Evolutionary conservation across 495 filamentous ascomycete species (phyloP).

Genomic region (Podospora pseudocomata): DNA sequence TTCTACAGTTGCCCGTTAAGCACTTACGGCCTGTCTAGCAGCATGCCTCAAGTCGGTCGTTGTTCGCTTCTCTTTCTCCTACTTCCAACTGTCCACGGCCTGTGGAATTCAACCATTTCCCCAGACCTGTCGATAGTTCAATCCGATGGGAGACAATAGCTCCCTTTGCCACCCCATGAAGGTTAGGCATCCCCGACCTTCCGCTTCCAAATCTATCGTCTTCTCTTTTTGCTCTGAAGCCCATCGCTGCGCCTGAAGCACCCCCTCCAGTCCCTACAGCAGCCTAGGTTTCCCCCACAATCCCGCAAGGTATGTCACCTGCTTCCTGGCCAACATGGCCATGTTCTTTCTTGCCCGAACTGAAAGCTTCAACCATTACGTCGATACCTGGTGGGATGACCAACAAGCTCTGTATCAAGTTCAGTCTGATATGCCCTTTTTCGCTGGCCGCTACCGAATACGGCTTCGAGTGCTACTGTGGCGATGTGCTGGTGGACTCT

Average conservation of each 20-base stretch:
- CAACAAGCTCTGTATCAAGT: conserved; percentile 53
- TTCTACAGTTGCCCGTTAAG: not conserved
- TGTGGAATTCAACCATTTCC: not conserved
- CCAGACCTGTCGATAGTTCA: not conserved
- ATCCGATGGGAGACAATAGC: not conserved
- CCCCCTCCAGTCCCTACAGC: not conserved
- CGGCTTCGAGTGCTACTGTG: conserved; percentile 59
- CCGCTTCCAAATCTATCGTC: conserved; percentile 16
- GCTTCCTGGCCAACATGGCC: conserved; percentile 36
- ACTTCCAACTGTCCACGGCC: not conserved
- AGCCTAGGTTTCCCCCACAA: not conserved
- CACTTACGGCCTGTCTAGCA: conserved; percentile 1
- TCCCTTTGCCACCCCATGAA: not conserved
- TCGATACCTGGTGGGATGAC: conserved; percentile 41
- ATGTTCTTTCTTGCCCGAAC: conserved; percentile 31
- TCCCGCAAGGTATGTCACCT: not conserved
- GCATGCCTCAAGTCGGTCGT: conserved; percentile 12
- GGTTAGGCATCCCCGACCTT: conserved; percentile 14
- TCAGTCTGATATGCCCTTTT: conserved; percentile 46
- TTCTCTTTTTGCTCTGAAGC: conserved; percentile 8
- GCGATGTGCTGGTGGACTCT: conserved; percentile 42
- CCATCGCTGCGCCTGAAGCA: conserved; percentile 2
- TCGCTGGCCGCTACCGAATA: conserved; percentile 59
- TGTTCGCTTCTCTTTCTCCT: conserved; percentile 16
- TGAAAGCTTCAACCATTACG: conserved; percentile 33